Evolutionary conservation across 495 filamentous ascomycete species (phyloP).

Genomic region (Tuber borchii): DNA sequence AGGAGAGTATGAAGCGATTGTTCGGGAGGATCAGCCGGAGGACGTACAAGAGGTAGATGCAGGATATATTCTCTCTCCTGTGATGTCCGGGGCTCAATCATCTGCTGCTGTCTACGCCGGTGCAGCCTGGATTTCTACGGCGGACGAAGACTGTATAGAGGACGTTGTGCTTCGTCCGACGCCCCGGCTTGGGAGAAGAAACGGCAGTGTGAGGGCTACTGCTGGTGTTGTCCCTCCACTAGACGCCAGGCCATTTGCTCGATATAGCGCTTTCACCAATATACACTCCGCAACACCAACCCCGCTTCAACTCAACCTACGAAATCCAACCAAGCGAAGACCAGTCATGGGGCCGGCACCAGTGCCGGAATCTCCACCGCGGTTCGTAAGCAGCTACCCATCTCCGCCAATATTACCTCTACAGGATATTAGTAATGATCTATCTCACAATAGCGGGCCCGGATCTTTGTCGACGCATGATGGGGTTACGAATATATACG

Average conservation of each 20-base stretch:
- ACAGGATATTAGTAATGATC: not conserved
- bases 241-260: not conserved
- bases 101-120: constrained; percentile 21
- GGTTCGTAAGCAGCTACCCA: not conserved
- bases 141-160: not conserved
- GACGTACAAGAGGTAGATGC: constrained; percentile 34
- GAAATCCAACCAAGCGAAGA: not conserved
- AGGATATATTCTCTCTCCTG: constrained; percentile 31
- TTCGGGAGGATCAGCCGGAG: constrained; percentile 15
- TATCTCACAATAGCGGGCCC: not conserved
- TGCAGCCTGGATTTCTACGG: not conserved
- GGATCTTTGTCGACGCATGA: not conserved
- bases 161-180: not conserved
- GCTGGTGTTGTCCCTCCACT: not conserved
- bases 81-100: constrained; percentile 32
- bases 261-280: not conserved
- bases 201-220: not conserved
- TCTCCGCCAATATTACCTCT: not conserved
- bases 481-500: not conserved
- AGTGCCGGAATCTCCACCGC: not conserved
- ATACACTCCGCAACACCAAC: not conserved
- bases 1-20: constrained; percentile 18
- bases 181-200: not conserved
- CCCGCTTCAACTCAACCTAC: not conserved
- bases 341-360: not conserved